A percentile compares a stretch with the other conserved stretches of the same genome.
These are phyloP conservation scores for Colletotrichum lindemuthianum DNA, from an alignment of 2,329 filamentous ascomycete genomes.

Conservation along the genomic window DNA sequence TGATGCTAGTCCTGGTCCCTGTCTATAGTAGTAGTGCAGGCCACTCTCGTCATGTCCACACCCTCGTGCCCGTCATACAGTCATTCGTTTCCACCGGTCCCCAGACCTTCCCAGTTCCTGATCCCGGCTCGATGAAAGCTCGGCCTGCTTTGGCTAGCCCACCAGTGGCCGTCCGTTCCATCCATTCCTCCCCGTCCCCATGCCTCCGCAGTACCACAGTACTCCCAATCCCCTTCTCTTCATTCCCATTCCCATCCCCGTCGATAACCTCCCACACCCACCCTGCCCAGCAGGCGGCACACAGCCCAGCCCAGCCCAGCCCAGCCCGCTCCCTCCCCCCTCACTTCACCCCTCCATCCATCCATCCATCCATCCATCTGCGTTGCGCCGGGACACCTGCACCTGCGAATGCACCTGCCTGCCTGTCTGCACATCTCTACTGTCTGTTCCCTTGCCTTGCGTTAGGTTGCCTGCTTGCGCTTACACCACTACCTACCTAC, in stretches of 20 bases:
- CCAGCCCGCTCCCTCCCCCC: slow-evolving; percentile 8
- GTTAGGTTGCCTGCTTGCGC: background rate
- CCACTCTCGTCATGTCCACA: background rate
- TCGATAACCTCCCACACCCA: background rate
- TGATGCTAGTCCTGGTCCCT: too few relatives aligned
- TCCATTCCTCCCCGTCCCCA: too few relatives aligned
- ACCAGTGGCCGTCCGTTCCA: too few relatives aligned
- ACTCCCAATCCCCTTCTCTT: background rate
- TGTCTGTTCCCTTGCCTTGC: background rate
- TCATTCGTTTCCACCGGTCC: background rate
- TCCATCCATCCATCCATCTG: slow-evolving; percentile 11
- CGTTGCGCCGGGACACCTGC: slow-evolving; percentile 30
- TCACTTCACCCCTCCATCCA: slow-evolving; percentile 7
- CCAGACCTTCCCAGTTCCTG: too few relatives aligned
- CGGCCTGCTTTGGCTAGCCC: too few relatives aligned
- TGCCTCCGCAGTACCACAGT: background rate
- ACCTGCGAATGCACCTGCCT: slow-evolving; percentile 8
- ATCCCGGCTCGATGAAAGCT: too few relatives aligned
- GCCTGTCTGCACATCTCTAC: slow-evolving; percentile 8
- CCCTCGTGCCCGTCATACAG: slow-evolving; percentile 26
- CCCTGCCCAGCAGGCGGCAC: too few relatives aligned
- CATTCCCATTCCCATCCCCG: too few relatives aligned
- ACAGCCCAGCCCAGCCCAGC: slow-evolving; percentile 1
- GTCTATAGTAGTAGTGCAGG: too few relatives aligned
- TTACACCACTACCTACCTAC: background rate